These are phyloP conservation scores for Cryptococcus sp. DNA, from an alignment of 1,284 basidiomycete species.

Conservation along the genomic window DNA sequence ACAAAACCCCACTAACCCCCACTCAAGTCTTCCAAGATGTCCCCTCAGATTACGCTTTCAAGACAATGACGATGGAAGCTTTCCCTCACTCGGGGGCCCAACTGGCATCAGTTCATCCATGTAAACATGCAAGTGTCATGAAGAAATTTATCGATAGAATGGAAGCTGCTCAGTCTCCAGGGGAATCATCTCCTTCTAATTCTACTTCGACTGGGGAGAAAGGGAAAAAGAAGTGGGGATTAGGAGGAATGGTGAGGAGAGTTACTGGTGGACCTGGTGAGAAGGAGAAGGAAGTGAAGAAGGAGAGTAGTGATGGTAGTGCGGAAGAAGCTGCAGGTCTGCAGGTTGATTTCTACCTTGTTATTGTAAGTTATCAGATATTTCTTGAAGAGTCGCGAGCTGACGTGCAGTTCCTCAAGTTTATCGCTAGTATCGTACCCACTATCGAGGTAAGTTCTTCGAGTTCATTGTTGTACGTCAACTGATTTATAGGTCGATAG, in stretches of 20 bases:
- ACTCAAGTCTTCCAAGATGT: slow-evolving; percentile 96
- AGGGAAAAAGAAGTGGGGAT: slow-evolving; percentile 77
- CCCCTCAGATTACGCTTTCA: slow-evolving; percentile 93
- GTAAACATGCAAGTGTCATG: slow-evolving; percentile 99
- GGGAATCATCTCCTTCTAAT: slow-evolving; percentile 1
- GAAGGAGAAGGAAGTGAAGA: slow-evolving; percentile 40
- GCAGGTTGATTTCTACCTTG: slow-evolving; percentile 90
- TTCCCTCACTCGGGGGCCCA: slow-evolving; percentile 87
- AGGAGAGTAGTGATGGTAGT: slow-evolving; percentile 29
- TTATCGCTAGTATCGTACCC: slow-evolving; percentile 71
- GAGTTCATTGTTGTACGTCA: neutral
- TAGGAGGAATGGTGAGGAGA: slow-evolving; percentile 62
- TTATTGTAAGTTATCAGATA: slow-evolving; percentile 55
- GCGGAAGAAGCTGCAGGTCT: slow-evolving; percentile 68
- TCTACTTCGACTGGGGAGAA: slow-evolving; percentile 35
- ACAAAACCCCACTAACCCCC: slow-evolving; percentile 77
- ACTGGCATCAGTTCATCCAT: slow-evolving; percentile 92
- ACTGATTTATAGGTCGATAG: slow-evolving; percentile 61
- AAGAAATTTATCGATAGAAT: slow-evolving; percentile 99
- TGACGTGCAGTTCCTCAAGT: slow-evolving; percentile 72
- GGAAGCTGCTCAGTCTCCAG: slow-evolving; percentile 64
- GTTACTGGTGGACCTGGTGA: slow-evolving; percentile 55
- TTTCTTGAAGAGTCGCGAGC: neutral
- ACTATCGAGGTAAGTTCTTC: slow-evolving; percentile 68
- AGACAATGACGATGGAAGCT: slow-evolving; percentile 97